Conservation (phyloP, 305 asterid genomes). For the Coffea humblotiana region DNA sequence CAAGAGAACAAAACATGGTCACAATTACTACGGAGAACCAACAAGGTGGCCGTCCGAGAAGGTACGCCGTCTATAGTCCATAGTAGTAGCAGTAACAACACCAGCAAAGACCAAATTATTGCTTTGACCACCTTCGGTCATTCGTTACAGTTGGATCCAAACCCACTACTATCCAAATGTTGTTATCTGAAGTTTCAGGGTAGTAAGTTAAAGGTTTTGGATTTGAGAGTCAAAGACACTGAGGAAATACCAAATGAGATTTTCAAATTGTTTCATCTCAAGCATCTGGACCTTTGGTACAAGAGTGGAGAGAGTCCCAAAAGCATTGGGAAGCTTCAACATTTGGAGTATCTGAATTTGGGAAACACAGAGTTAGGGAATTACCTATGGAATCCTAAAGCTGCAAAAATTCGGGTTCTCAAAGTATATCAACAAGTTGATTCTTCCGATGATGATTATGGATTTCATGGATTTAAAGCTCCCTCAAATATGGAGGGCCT, state of each 20-base stretch:
- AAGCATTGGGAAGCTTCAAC: too few species aligned
- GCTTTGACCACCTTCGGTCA: too few species aligned
- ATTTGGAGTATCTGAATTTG: too few species aligned
- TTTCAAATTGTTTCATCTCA: constrained; percentile 18
- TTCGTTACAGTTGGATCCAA: background rate
- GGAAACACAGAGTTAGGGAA: too few species aligned
- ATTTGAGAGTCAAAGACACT: background rate
- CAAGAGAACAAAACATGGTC: too few species aligned
- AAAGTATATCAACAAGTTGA: too few species aligned
- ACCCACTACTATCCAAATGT: background rate
- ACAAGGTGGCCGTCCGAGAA: background rate
- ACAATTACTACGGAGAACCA: too few species aligned
- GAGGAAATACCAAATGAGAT: constrained; percentile 18
- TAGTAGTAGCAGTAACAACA: background rate
- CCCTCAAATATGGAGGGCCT: constrained; percentile 24
- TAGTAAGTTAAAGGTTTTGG: constrained; percentile 22
- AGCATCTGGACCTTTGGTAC: background rate
- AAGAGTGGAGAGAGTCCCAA: too few species aligned
- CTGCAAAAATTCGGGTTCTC: too few species aligned
- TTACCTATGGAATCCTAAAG: too few species aligned
- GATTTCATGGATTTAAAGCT: constrained; percentile 6
- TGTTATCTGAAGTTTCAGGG: constrained; percentile 7
- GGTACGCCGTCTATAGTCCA: constrained; percentile 8
- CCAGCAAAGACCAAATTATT: too few species aligned
- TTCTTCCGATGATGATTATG: too few species aligned